phyloP scores from a whole-genome alignment of 2,329 filamentous ascomycete species.

The Talaromyces sp. region DNA sequence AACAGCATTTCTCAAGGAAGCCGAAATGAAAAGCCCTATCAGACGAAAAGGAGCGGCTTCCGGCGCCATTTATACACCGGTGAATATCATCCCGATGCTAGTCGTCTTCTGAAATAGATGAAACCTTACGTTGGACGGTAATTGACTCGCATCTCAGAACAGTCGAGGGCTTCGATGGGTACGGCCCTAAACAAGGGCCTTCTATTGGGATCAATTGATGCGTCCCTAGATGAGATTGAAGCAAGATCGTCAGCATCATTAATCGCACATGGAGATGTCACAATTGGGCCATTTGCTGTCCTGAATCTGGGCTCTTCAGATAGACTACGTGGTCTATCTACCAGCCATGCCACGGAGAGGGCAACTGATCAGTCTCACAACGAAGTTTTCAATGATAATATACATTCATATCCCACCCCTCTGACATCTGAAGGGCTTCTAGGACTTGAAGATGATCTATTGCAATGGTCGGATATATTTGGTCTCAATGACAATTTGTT shows the following conservation, averaged over 20 bases:
- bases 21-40: background rate
- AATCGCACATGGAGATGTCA: background rate
- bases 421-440: background rate
- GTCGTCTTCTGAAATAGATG: background rate
- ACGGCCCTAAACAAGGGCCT: conserved; percentile 2
- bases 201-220: background rate
- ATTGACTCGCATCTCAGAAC: too few species aligned
- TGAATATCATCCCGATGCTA: too few species aligned
- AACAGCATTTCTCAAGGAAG: too few species aligned
- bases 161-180: background rate
- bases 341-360: background rate
- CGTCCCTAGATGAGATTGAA: background rate
- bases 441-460: conserved; percentile 7
- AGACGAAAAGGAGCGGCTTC: background rate
- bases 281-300: too few species aligned
- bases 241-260: background rate
- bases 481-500: conserved; percentile 10
- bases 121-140: too few species aligned
- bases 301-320: too few species aligned
- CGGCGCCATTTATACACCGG: too few species aligned
- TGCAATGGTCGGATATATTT: conserved; percentile 28
- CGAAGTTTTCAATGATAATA: background rate
- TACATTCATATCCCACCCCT: background rate
- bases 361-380: too few species aligned
- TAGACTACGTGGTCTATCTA: background rate